Evolutionary conservation across 371 early-diverging fungal genomes (phyloP).

Genomic region (Mucor racemosus): DNA sequence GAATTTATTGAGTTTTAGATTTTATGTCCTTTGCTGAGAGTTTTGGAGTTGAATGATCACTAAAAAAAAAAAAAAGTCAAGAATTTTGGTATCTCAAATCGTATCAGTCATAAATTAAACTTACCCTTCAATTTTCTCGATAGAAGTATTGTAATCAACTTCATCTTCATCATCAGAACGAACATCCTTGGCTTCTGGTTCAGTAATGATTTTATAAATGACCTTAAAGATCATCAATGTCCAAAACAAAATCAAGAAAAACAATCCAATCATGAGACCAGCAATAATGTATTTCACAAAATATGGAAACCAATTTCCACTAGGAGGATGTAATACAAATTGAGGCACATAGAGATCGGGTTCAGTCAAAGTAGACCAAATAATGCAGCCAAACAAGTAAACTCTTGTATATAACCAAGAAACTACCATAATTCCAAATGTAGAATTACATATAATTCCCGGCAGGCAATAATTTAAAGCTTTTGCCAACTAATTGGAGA

Average conservation of each 20-base stretch:
- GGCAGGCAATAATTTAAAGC: slow-evolving; percentile 58
- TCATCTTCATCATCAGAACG: slow-evolving; percentile 64
- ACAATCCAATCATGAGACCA: slow-evolving; percentile 47
- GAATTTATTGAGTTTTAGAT: slow-evolving; percentile 11
- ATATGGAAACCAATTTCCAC: slow-evolving; percentile 55
- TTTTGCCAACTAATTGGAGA: slow-evolving; percentile 52
- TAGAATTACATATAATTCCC: slow-evolving; percentile 54
- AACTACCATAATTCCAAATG: slow-evolving; percentile 67
- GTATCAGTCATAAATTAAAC: too few relatives aligned
- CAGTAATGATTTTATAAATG: slow-evolving; percentile 60
- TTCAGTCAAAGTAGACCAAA: slow-evolving; percentile 49
- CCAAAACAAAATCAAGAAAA: slow-evolving; percentile 64
- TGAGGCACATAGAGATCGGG: slow-evolving; percentile 48
- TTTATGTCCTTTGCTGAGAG: slow-evolving; percentile 13
- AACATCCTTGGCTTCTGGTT: slow-evolving; percentile 62
- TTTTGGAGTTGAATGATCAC: slow-evolving; percentile 31
- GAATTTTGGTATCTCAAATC: too few relatives aligned
- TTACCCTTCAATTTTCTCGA: slow-evolving; percentile 36
- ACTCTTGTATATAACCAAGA: slow-evolving; percentile 79
- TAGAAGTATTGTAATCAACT: slow-evolving; percentile 31
- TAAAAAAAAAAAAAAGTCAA: slow-evolving; percentile 4
- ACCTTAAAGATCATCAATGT: slow-evolving; percentile 67
- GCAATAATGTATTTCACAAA: slow-evolving; percentile 55
- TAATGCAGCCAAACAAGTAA: slow-evolving; percentile 56
- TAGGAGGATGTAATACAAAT: slow-evolving; percentile 45